Evolutionary conservation across 1,284 basidiomycete genomes (phyloP), one percentile per base, ranked within the genome.

Genomic region (Tetrapyrgos nigripes): DNA sequence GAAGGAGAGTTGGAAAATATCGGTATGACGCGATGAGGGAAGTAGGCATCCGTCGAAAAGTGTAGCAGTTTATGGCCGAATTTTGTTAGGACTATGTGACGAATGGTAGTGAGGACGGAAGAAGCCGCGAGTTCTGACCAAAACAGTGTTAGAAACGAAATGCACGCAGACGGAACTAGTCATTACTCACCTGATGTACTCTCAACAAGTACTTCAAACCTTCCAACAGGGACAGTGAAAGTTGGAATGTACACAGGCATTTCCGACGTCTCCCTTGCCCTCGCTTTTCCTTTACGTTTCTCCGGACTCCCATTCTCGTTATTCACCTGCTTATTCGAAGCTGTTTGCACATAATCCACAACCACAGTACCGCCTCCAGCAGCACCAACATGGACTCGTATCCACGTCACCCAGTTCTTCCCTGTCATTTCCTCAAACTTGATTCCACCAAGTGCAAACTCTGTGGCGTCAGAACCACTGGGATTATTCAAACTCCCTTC

Each of bases 341-440:
- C 37, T 4, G 37, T n/a, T n/a, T 40, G 37, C 37, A 88, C 70
- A 66, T 91, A 91, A 64, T 90, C 85, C 52, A 92, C 77, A 35
- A 84, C 76, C 50, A 89, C 77, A 29, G 74, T 74, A 24, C 84
- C 81, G 8, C 84, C 83, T 29, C 79, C 79, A 26, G 74, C 73
- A 8, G 80, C 74, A 4, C 83, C 85, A 44, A 83, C 75, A 62
- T 83, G 79, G 8, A 91, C 76, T 65, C 81, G 84, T 40, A 89
- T 79, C 87, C 88, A 90, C 35, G 73, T 83, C 27, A 84, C 73
- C 87, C 88, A 90, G 47, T 84, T 80, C 65, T 80, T 83, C 24
- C 72, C 78, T 62, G 76, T 77, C 62, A 80, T 74, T 62, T 83
- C 75, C 53, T 84, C 83, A 64, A 84, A 81, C 24, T 79, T 70